Percentiles rank a stretch among this genome's conserved stretches.
Conservation (phyloP, 2,329 filamentous ascomycete genomes). For the Emergomyces pasteurianus region DNA sequence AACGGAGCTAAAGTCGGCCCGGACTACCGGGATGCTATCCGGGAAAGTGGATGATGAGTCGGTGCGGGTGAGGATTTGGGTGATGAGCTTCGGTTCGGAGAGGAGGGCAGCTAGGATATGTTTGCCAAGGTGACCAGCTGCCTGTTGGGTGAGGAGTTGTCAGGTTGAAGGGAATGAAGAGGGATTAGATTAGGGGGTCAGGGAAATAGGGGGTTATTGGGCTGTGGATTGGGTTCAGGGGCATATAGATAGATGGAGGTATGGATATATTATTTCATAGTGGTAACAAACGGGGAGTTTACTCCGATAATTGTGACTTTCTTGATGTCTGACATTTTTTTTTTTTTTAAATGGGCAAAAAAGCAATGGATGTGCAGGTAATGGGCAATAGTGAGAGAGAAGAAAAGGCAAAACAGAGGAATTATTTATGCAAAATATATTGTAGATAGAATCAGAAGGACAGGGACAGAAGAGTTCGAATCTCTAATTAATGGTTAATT, state of each 20-base stretch:
- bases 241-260: neutral
- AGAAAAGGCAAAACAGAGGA: neutral
- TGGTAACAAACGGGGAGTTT: neutral
- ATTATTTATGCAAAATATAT: neutral
- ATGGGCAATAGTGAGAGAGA: neutral
- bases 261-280: neutral
- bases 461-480: neutral
- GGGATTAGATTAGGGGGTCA: neutral
- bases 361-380: neutral
- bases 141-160: neutral
- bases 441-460: neutral
- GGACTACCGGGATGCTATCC: conserved; percentile 3
- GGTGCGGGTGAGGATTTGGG: conserved; percentile 8
- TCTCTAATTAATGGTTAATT: neutral
- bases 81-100: conserved; percentile 13
- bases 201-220: neutral
- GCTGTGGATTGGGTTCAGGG: neutral
- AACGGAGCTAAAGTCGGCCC: conserved; percentile 11
- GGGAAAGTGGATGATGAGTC: conserved; percentile 6
- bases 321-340: neutral
- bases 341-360: neutral
- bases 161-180: neutral
- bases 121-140: conserved; percentile 6
- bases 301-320: conserved; percentile 6
- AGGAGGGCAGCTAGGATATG: conserved; percentile 16